Percentiles rank a stretch among this genome's conserved stretches.
phyloP scores from a whole-genome alignment of 179 eudicot species.

The Heliamphora pulchella region DNA sequence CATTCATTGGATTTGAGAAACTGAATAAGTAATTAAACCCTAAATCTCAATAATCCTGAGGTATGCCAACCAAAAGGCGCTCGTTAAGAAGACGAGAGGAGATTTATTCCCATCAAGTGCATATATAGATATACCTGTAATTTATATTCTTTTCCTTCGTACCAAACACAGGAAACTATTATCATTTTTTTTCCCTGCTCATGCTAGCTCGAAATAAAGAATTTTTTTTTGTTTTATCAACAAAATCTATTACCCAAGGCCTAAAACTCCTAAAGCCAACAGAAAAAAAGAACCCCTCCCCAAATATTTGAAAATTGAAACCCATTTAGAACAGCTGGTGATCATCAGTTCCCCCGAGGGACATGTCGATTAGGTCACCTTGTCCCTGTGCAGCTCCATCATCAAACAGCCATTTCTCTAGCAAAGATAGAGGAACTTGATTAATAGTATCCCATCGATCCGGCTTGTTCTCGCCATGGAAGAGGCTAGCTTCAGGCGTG shows the following conservation, averaged over 20 bases:
- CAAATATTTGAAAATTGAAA: background rate
- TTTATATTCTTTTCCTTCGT: background rate
- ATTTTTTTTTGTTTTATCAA: no score
- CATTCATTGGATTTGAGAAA: background rate
- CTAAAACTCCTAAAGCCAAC: background rate
- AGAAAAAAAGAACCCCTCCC: background rate
- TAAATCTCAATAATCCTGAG: background rate
- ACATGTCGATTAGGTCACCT: constrained; percentile 23
- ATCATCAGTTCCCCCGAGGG: constrained; percentile 20
- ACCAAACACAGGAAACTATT: no score
- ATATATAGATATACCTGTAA: background rate
- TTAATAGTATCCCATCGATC: background rate
- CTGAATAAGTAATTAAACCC: background rate
- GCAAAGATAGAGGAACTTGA: constrained; percentile 35
- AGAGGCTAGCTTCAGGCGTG: constrained; percentile 1
- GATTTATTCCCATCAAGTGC: background rate
- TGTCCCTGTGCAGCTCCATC: constrained; percentile 38
- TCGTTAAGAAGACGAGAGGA: background rate
- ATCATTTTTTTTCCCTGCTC: background rate
- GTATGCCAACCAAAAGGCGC: background rate
- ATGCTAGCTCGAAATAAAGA: background rate
- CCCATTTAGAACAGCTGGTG: constrained; percentile 17
- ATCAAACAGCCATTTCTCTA: constrained; percentile 82
- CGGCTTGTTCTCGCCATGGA: constrained; percentile 16
- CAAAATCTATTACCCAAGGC: background rate